Evolutionary conservation across 106 monocot species (phyloP).

Genomic region (Iris macrosiphon): DNA sequence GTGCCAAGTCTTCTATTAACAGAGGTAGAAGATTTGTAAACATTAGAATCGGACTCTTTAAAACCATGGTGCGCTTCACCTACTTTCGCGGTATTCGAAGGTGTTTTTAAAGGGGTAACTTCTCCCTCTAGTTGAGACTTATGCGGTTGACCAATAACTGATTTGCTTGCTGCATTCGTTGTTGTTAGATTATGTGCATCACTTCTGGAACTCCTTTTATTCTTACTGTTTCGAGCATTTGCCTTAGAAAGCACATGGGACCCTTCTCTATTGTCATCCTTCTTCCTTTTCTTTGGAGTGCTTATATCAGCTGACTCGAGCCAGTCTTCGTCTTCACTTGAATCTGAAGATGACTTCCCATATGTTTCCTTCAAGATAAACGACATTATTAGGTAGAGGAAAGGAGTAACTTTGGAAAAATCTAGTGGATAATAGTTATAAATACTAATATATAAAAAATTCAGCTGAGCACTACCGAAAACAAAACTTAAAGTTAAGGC

Average conservation of each 20-base stretch:
- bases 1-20: constrained; percentile 2
- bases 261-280: constrained; percentile 2
- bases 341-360: constrained; percentile 51
- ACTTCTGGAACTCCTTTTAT: constrained; percentile 2
- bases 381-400: background rate
- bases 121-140: background rate
- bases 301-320: constrained; percentile 10
- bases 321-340: constrained; percentile 83
- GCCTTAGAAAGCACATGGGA: constrained; percentile 1
- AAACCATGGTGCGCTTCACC: background rate
- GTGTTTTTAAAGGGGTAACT: background rate
- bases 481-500: background rate
- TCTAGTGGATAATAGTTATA: too few species aligned
- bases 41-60: constrained; percentile 14
- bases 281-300: constrained; percentile 26
- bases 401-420: too few species aligned
- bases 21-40: constrained; percentile 6
- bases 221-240: background rate
- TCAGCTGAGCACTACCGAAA: background rate
- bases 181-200: background rate
- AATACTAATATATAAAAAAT: background rate
- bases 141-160: background rate
- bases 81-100: constrained; percentile 1
- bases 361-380: constrained; percentile 52
- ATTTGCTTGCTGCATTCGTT: background rate